Percentiles rank a stretch among this genome's conserved stretches.
Evolutionary conservation across 805 yeast species (phyloP).

Genomic region (Tanozyma kutaoensis): DNA sequence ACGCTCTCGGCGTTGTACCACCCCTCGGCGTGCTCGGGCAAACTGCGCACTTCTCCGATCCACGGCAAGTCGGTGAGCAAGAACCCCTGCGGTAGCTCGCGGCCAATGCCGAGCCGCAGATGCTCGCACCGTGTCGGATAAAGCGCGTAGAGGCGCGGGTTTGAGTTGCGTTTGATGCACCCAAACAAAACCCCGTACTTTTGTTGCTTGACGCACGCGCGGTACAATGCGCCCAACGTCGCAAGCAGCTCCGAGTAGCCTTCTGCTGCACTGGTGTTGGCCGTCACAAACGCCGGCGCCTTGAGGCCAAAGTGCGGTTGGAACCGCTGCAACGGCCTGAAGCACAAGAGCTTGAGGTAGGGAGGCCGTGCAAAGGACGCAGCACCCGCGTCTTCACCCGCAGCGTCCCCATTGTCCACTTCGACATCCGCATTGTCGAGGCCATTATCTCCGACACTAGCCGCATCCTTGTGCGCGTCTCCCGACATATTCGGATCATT

Average conservation of each 20-base stretch:
- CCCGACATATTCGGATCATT: conserved; percentile 10
- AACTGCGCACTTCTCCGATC: conserved; percentile 57
- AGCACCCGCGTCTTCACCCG: conserved; percentile 1
- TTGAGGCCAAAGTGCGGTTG: conserved; percentile 38
- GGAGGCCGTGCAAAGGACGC: conserved; percentile 20
- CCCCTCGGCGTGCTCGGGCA: conserved; percentile 30
- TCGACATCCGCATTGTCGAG: conserved; percentile 1
- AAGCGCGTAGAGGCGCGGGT: conserved; percentile 47
- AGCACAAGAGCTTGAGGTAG: conserved; percentile 54
- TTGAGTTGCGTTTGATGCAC: conserved; percentile 34
- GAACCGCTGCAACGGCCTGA: conserved; percentile 33
- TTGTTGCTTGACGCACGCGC: conserved; percentile 35
- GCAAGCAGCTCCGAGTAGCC: conserved; percentile 47
- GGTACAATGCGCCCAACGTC: conserved; percentile 57
- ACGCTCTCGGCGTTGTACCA: conserved; percentile 2
- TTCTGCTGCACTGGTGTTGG: conserved; percentile 30
- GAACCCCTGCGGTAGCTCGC: conserved; percentile 54
- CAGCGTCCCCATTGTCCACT: conserved; percentile 1
- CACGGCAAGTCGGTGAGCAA: conserved; percentile 58
- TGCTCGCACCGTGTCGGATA: conserved; percentile 30
- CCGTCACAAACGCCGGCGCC: conserved; percentile 52
- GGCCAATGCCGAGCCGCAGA: background rate
- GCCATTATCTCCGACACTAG: no score
- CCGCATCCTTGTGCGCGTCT: conserved; percentile 2
- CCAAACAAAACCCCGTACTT: conserved; percentile 69